Base-by-base conservation (phyloP, 192 early-diverging fungal species). In the Glomus cerebriforme region DNA sequence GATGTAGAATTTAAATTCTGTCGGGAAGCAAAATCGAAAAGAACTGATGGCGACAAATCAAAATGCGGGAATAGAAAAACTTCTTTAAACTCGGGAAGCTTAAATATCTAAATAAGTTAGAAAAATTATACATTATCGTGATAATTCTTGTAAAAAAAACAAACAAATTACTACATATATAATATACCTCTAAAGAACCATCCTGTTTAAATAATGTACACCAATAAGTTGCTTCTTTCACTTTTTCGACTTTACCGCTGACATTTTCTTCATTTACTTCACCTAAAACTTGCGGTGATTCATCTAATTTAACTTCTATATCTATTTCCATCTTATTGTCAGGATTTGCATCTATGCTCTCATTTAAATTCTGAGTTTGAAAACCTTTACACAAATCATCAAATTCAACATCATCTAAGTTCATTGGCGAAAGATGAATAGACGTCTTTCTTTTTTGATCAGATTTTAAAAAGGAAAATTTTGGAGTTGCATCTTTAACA, bases 131-230 rank as follows among this genome's bases (percentile, higher is more conserved):
- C 32, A 68, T 71, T 9, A 29, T 69, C 2, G n/a, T 19, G 1
- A 81, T 8, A 58, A 64, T 22, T 17, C 12, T 1, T 63, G 15
- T n/a, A n/a, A 43, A 8, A 49, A 5, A 54, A 60, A 35, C 7
- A 24, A 68, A 31, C 13, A 26, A 22, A 32, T 39, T 29, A 32
- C 13, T 17, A 58, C 13, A 73, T 6, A 64, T n/a, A 45, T 49
- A 7, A 15, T 54, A n/a, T 66, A 92, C 92, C 84, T 89, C 90
- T 73, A 95, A 84, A 7, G 85, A 80, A 10, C 94, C 94, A 64
- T 92, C 86, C 15, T 83, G 82, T 31, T 89, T 82, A 63, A 90
- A 92, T 2, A 92, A 79, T 32, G 92, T 45, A 66, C 91, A 92
- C 93, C 93, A 96, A 75, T 83, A 85, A 19, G 85, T 87, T 17